Percentiles rank a stretch among this genome's conserved stretches.
Evolutionary conservation across 257 asterid species (phyloP).

Genomic region (Lycium ferocissimum): DNA sequence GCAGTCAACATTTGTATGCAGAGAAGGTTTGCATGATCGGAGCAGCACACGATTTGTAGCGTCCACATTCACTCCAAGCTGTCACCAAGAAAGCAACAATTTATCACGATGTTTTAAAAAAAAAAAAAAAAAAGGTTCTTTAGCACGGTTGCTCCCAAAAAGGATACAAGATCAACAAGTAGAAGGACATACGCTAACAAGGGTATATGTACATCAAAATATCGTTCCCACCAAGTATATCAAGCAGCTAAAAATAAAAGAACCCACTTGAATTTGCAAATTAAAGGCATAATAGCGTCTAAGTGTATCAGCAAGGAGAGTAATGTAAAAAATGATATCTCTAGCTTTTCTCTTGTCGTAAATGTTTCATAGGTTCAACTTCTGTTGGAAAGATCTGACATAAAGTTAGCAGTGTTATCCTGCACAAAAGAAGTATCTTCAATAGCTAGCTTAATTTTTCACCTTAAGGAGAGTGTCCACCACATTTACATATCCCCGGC

Average conservation of each 20-base stretch:
- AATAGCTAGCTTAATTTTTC: background rate
- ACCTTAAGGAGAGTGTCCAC: slow-evolving; percentile 71
- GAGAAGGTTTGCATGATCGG: slow-evolving; percentile 73
- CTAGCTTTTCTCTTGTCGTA: background rate
- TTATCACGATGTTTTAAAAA: slow-evolving; percentile 31
- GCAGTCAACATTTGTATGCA: slow-evolving; percentile 75
- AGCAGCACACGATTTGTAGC: slow-evolving; percentile 69
- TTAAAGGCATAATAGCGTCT: background rate
- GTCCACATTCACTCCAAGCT: slow-evolving; percentile 79
- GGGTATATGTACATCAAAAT: background rate
- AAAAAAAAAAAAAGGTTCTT: background rate
- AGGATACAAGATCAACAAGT: slow-evolving; percentile 1
- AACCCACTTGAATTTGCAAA: slow-evolving; percentile 21
- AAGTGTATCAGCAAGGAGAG: background rate
- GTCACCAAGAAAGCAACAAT: slow-evolving; percentile 40
- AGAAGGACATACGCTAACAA: background rate
- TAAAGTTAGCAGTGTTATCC: slow-evolving; percentile 8
- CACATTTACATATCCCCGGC: slow-evolving; percentile 70
- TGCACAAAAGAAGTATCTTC: slow-evolving; percentile 12
- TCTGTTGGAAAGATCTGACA: slow-evolving; percentile 12
- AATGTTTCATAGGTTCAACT: background rate
- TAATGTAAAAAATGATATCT: background rate
- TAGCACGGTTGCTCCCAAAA: slow-evolving; percentile 7
- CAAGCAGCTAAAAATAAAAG: background rate
- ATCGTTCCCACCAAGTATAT: background rate